Base-by-base conservation (phyloP, 805 yeast species). In the Komagataella populi region DNA sequence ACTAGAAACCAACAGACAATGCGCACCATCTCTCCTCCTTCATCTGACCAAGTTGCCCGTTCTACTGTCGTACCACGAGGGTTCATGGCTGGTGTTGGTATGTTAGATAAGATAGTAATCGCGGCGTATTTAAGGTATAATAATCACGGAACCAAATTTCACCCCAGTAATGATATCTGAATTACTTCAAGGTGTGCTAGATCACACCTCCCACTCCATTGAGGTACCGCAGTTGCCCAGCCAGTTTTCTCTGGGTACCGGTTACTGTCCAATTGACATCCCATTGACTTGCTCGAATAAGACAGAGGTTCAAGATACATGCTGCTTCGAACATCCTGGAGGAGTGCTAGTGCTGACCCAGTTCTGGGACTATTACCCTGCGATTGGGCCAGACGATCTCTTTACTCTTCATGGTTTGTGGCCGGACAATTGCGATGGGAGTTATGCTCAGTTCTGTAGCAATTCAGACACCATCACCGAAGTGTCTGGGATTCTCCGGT, bases 351-450 rank as follows among this genome's bases (percentile, higher is more conserved):
- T 90, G 50, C 85, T 80, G 62, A 86, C 97, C 0, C 98, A 90
- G 63, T 89, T 90, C 68, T 90, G 97, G 97, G 95, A 90, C 66
- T 85, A 84, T 61, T 67, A 70, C 54, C 90, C 93, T 1, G 76
- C 87, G 1, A 70, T 80, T 49, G 93, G 93, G 4, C 87, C 87
- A 2, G 68, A 73, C 45, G 79, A 85, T 50, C 67, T 76, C 54
- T 88, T 85, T 69, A 87, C 96, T 1, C 67, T 85, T 43, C 96
- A 87, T 63, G 96, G 96, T 0, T 67, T 87, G 50, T 87, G 96
- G 96, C 88, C 91, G 22, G 95, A 87, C 65, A 76, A 78, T 57
- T 90, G 97, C 70, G 82, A 80, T 63, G 96, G 96, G 1, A 72
- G 83, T 2, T 90, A 75, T 68, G 80, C 78, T 49, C 93, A 84